Conservation (phyloP, 257 asterid species). For the Prunella vulgaris region DNA sequence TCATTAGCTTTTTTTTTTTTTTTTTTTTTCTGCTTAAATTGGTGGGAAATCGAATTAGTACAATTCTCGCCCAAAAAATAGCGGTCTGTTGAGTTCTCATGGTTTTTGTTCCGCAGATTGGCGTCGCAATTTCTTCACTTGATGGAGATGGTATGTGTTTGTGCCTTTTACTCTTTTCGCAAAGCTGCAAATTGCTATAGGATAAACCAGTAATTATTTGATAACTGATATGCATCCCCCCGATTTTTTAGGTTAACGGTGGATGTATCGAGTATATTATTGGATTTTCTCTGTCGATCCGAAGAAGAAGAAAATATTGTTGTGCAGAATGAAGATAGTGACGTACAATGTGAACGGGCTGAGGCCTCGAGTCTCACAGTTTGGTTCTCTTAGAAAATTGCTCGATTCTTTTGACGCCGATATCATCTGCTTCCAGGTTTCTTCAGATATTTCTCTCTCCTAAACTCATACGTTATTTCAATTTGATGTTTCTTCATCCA, state of each 20-base stretch:
- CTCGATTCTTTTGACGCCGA: slow-evolving; percentile 85
- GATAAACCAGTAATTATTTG: not conserved
- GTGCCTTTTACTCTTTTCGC: not conserved
- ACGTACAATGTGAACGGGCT: slow-evolving; percentile 94
- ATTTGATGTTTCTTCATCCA: not conserved
- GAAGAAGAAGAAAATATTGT: not conserved
- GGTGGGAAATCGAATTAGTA: not conserved
- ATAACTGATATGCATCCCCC: not conserved
- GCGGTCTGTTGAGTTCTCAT: not conserved
- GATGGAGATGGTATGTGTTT: not conserved
- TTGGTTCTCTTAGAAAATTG: slow-evolving; percentile 72
- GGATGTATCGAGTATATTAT: not conserved
- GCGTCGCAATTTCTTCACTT: not conserved
- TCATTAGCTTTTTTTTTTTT: too few relatives aligned
- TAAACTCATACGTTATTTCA: too few relatives aligned
- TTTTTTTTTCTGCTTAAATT: not conserved
- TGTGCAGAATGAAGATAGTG: slow-evolving; percentile 66
- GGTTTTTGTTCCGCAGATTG: not conserved
- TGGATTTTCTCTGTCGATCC: not conserved
- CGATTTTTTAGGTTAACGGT: not conserved
- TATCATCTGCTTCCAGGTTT: slow-evolving; percentile 77
- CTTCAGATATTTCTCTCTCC: not conserved
- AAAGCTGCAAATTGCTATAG: not conserved
- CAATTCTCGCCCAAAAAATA: not conserved
- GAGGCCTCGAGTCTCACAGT: slow-evolving; percentile 79